Percentiles rank a stretch among this genome's conserved stretches.
These are phyloP conservation scores for Candida patagonica DNA, from an alignment of 805 yeast species.

Conservation along the genomic window DNA sequence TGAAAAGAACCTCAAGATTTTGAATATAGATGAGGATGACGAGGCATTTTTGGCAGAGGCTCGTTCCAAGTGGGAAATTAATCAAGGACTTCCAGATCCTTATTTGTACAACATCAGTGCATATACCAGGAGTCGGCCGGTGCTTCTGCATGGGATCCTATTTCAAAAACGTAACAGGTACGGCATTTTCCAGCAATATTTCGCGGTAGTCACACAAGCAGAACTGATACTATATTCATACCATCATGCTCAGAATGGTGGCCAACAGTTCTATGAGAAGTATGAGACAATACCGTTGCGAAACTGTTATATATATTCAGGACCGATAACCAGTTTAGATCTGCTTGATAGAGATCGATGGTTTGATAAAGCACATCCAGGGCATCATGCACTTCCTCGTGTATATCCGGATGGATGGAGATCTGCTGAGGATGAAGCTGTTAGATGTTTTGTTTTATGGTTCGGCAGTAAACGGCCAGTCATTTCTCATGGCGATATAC, in stretches of 20 bases:
- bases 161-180: conserved; percentile 65
- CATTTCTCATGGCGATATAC: not conserved
- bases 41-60: conserved; percentile 46
- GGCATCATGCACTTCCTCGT: conserved; percentile 54
- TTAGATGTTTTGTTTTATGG: conserved; percentile 79
- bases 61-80: conserved; percentile 44
- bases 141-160: conserved; percentile 56
- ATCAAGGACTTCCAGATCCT: conserved; percentile 46
- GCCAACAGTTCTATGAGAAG: conserved; percentile 35
- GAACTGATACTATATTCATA: conserved; percentile 49
- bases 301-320: conserved; percentile 70
- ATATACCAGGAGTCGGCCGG: conserved; percentile 47
- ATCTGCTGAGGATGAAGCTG: conserved; percentile 66
- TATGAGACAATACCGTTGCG: conserved; percentile 52
- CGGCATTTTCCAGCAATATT: conserved; percentile 51
- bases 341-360: conserved; percentile 39
- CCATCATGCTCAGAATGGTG: conserved; percentile 30
- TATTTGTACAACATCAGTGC: conserved; percentile 45
- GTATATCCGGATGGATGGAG: conserved; percentile 77
- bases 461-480: conserved; percentile 49
- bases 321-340: conserved; percentile 48
- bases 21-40: conserved; percentile 45
- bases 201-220: conserved; percentile 63
- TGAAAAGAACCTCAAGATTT: conserved; percentile 35
- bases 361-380: conserved; percentile 42